Conservation (phyloP, 2,329 filamentous ascomycete genomes). For the Pezicula radicicola region DNA sequence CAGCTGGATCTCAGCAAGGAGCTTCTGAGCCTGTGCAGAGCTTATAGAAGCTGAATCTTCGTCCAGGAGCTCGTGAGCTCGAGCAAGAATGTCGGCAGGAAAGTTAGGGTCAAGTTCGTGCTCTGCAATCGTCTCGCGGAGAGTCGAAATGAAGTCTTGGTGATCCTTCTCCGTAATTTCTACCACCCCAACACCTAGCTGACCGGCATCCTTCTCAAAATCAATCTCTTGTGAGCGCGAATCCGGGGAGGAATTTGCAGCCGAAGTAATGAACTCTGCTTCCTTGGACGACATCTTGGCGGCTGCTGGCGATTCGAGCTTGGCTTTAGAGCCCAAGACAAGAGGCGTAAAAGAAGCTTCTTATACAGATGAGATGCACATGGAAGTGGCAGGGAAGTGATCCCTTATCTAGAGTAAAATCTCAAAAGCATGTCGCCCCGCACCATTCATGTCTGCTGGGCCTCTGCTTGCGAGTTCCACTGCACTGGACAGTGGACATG, state of each 20-base stretch:
- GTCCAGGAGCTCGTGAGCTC: background rate
- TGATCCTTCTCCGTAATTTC: slow-evolving; percentile 36
- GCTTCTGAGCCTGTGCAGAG: background rate
- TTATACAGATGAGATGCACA: too few species aligned
- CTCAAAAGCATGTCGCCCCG: too few species aligned
- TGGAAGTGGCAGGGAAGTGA: too few species aligned
- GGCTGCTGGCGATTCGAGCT: too few species aligned
- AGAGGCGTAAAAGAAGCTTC: too few species aligned
- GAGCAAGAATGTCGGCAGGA: background rate
- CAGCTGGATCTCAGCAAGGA: background rate
- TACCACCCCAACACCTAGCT: slow-evolving; percentile 33
- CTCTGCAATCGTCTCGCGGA: background rate
- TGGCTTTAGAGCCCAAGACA: too few species aligned
- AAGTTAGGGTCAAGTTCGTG: slow-evolving; percentile 2
- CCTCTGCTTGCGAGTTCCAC: too few species aligned
- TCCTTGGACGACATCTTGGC: too few species aligned
- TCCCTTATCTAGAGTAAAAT: too few species aligned
- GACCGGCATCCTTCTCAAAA: background rate
- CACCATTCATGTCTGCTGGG: too few species aligned
- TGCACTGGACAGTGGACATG: too few species aligned
- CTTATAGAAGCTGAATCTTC: background rate
- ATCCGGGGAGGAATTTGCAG: background rate
- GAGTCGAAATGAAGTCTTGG: background rate
- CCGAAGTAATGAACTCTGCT: too few species aligned
- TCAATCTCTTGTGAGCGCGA: background rate